These are phyloP conservation scores for Helichrysum umbraculigerum DNA, from an alignment of 129 eudicot genomes.

Conservation along the genomic window DNA sequence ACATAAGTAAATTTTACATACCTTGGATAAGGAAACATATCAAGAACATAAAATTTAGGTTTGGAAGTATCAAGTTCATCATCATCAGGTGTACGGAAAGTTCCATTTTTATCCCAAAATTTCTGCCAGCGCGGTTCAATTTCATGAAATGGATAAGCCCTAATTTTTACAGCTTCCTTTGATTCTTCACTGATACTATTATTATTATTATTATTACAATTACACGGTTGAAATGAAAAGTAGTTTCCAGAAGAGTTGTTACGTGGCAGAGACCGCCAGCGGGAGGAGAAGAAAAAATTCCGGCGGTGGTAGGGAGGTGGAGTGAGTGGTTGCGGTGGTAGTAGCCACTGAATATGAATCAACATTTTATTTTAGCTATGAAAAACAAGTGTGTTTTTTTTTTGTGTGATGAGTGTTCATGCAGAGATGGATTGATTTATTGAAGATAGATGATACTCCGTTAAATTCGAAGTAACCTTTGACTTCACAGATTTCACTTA, in stretches of 20 bases:
- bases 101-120: constrained; percentile 79
- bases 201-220: constrained; percentile 8
- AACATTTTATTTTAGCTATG: not conserved
- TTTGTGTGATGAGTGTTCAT: constrained; percentile 4
- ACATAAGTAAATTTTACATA: not conserved
- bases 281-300: constrained; percentile 21
- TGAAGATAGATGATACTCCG: no score
- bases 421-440: no score
- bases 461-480: no score
- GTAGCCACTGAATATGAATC: constrained; percentile 48
- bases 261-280: constrained; percentile 26
- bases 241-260: not conserved
- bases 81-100: constrained; percentile 78
- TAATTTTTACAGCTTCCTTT: constrained; percentile 36
- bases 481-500: no score
- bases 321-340: constrained; percentile 31
- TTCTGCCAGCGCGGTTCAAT: constrained; percentile 83
- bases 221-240: constrained; percentile 9
- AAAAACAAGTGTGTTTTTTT: not conserved
- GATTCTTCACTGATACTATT: constrained; percentile 9
- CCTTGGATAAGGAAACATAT: constrained; percentile 99
- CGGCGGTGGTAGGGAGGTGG: constrained; percentile 28
- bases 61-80: constrained; percentile 79
- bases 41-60: constrained; percentile 92
- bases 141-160: constrained; percentile 79